Base-by-base conservation (phyloP, 495 filamentous ascomycete genomes). In the Extremus antarcticus region DNA sequence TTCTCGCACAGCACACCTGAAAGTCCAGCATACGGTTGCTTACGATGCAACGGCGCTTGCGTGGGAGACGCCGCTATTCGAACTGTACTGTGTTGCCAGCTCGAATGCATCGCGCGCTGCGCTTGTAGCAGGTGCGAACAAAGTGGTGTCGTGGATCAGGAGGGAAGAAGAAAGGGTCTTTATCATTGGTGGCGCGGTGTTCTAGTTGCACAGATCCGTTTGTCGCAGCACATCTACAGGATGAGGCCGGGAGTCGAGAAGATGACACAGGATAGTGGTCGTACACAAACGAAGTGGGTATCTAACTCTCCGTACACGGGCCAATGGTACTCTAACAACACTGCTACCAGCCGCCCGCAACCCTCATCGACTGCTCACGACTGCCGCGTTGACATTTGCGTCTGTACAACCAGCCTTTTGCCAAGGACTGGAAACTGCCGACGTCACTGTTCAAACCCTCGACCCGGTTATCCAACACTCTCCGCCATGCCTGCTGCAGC, bases 81-180 rank as follows among this genome's bases (percentile, higher is more conserved):
- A 98, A 67, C 75, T 98, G 48, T 98, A 96, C 73, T 91, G 87
- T 65, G 83, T 97, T 8, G 88, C 90, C n/a, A 85, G 85, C 15
- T 81, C 83, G 2, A 82, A 84, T 48, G 78, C 85, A 46, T 84
- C 81, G 58, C 76, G 90, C n/a, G 80, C 82, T 46, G 81, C 82
- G 15, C 75, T 97, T 51, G 86, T 88, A 19, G 85, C 90, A 68
- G 86, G 85, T 19, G 94, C 90, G 13, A 92, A 87, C 57, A 82
- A 85, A 66, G 78, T 97, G 38, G 80, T 89, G 8, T 84, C 87
- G 63, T 99, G 91, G 91, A 83, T 90, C 2, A 82, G 85, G 57
- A 75, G 82, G 53, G 91, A 97, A 66, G 92, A 97, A 69, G 88
- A 96, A 64, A 75, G 92, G 55, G 65, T 97, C 8, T 99, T 97